Base-by-base conservation (phyloP, 306 rosid species). In the Styphnolobium japonicum region DNA sequence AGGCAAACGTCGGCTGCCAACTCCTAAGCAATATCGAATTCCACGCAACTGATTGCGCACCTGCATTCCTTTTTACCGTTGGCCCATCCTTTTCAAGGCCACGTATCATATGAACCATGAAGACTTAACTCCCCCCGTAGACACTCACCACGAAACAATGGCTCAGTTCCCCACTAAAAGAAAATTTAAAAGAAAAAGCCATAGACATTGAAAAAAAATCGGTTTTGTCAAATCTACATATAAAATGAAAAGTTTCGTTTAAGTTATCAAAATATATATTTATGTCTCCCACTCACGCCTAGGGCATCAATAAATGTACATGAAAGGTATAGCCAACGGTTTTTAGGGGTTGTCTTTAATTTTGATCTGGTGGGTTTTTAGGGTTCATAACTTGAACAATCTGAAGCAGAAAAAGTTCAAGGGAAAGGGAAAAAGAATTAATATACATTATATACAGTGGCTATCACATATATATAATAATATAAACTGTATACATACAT, bases 11-110 rank as follows among this genome's bases (percentile, higher is more conserved):
- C 27, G 80, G 53, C 71, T 79, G 80, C 84, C 39, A 62, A 85
- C 88, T n/a, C 69, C 51, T 48, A 57, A 76, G 77, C 51, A 77
- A 71, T 80, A 60, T 81, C 83, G 77, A 81, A 76, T 31, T 81
- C 71, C 73, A 76, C 85, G 80, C 82, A 67, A 77, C 82, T 65
- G 21, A 65, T 79, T 60, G 53, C 82, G 49, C 60, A 55, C 37
- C 60, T 23, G 0, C 45, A 16, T 14, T 25, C 58, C 64, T 34
- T 22, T 76, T 56, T 45, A 64, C 79, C 74, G 58, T n/a, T 52
- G 72, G 55, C 53, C 33, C 15, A 23, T 48, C 36, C 3, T 40
- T 79, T 45, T 60, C 71, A 36, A 25, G 7, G 4, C 67, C 77
- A 84, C 70, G 51, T 27, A 10, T 39, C 67, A 21, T 72, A 66